These are phyloP conservation scores for Leishmania tarentolae DNA, from an alignment of 208 protist genomes.

Conservation along the genomic window DNA sequence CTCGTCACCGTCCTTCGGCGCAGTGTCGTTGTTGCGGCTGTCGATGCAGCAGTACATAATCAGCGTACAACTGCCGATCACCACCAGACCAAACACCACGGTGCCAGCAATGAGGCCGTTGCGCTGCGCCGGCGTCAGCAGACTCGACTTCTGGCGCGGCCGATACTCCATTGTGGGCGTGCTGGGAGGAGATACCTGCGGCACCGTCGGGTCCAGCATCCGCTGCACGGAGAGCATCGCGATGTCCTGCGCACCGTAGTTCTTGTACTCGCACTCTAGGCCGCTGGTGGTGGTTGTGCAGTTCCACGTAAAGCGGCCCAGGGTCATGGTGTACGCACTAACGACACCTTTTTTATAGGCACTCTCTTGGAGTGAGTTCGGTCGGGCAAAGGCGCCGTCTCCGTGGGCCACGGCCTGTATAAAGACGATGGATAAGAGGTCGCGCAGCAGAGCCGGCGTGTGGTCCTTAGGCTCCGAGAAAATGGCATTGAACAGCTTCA, in stretches of 20 bases:
- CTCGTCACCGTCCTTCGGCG: conserved; percentile 42
- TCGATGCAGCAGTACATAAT: conserved; percentile 23
- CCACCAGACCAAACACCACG: conserved; percentile 3
- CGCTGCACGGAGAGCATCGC: conserved; percentile 24
- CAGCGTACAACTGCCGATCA: conserved; percentile 2
- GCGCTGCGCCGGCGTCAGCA: conserved; percentile 27
- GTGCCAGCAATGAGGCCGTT: conserved; percentile 35
- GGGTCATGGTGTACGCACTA: not conserved
- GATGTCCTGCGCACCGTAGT: conserved; percentile 56
- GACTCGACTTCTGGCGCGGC: not conserved
- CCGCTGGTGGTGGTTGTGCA: not conserved
- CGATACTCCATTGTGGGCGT: conserved; percentile 50
- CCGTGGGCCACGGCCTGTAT: conserved; percentile 14
- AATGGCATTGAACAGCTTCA: conserved; percentile 24
- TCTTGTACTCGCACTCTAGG: conserved; percentile 27
- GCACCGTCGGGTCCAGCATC: conserved; percentile 29
- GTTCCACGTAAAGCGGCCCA: conserved; percentile 8
- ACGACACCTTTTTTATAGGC: not conserved
- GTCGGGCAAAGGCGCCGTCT: no score
- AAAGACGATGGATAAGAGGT: not conserved
- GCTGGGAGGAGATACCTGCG: not conserved
- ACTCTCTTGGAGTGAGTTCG: not conserved
- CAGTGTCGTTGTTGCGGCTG: conserved; percentile 45
- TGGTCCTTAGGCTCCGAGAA: not conserved
- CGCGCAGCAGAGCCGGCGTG: not conserved